phyloP scores from a whole-genome alignment of 78 protist species.

The Mantamonas sphyraenae region DNA sequence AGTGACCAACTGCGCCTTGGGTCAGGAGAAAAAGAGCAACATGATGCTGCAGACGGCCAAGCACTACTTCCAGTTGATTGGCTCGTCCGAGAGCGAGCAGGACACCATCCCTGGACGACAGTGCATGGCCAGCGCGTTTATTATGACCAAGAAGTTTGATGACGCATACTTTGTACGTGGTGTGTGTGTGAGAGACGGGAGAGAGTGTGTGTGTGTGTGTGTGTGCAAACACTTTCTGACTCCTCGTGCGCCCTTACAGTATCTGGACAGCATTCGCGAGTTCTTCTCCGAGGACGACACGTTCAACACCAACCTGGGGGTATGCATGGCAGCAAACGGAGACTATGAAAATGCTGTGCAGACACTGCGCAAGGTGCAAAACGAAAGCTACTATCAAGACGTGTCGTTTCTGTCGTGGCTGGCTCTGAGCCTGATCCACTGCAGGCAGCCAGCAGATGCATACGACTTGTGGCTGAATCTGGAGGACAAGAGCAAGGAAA shows the following conservation, averaged over 20 bases:
- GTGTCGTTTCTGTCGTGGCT: slow-evolving; percentile 15
- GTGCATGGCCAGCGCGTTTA: slow-evolving; percentile 78
- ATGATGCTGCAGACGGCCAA: slow-evolving; percentile 57
- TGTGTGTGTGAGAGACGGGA: too few species aligned
- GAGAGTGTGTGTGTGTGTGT: too few species aligned
- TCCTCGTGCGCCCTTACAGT: too few species aligned
- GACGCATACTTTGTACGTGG: too few species aligned
- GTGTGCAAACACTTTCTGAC: too few species aligned
- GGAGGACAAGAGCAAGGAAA: slow-evolving; percentile 44
- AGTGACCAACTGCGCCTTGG: slow-evolving; percentile 49
- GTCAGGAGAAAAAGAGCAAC: slow-evolving; percentile 35
- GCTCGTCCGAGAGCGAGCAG: slow-evolving; percentile 63
- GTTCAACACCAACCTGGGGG: slow-evolving; percentile 50
- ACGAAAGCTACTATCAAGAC: slow-evolving; percentile 24
- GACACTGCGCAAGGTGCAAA: slow-evolving; percentile 26
- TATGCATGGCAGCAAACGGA: slow-evolving; percentile 37
- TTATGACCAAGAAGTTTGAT: slow-evolving; percentile 57
- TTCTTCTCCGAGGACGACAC: slow-evolving; percentile 43
- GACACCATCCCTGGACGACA: slow-evolving; percentile 86
- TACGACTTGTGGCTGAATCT: slow-evolving; percentile 72
- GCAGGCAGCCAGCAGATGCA: slow-evolving; percentile 45
- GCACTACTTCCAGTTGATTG: slow-evolving; percentile 67
- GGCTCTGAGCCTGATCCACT: slow-evolving; percentile 36
- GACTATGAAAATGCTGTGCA: slow-evolving; percentile 56
- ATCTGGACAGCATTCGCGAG: too few species aligned